phyloP scores from a whole-genome alignment of 1,139 yeast species.

The Candida sp. region DNA sequence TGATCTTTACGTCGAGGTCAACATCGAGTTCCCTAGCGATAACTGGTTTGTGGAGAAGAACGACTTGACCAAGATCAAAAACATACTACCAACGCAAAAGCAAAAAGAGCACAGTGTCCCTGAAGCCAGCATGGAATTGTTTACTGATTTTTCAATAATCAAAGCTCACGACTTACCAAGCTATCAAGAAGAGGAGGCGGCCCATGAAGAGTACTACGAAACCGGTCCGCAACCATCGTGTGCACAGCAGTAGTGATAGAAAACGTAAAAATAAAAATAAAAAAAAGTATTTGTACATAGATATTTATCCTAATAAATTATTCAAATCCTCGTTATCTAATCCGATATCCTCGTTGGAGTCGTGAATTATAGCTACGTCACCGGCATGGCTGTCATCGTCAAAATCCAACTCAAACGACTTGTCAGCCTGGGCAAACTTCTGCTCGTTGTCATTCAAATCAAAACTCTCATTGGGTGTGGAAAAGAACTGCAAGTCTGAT shows the following conservation, averaged over 20 bases:
- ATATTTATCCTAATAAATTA: conserved; percentile 36
- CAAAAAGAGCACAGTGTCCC: conserved; percentile 28
- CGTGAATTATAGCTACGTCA: conserved; percentile 10
- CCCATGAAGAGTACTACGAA: conserved; percentile 13
- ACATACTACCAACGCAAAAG: conserved; percentile 55
- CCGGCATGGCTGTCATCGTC: conserved; percentile 18
- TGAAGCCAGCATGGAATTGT: conserved; percentile 44
- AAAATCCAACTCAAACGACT: conserved; percentile 21
- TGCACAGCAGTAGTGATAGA: conserved; percentile 35
- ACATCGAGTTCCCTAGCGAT: conserved; percentile 84
- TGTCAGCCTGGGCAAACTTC: conserved; percentile 6
- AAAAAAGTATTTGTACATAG: background rate
- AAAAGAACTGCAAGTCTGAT: conserved; percentile 27
- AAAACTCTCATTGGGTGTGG: conserved; percentile 17
- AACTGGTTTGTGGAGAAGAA: conserved; percentile 76
- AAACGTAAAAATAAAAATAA: conserved; percentile 6
- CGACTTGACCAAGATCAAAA: conserved; percentile 56
- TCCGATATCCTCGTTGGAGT: conserved; percentile 27
- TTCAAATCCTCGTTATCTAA: conserved; percentile 38
- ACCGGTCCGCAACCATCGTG: conserved; percentile 36
- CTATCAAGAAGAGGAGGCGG: conserved; percentile 32
- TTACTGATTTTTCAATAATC: conserved; percentile 44
- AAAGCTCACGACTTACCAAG: conserved; percentile 36
- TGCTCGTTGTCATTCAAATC: conserved; percentile 16
- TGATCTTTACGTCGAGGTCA: conserved; percentile 72